A percentile compares a stretch with the other conserved stretches of the same genome.
phyloP scores from a whole-genome alignment of 2,329 filamentous ascomycete species.

The Stylonectria norvegica region DNA sequence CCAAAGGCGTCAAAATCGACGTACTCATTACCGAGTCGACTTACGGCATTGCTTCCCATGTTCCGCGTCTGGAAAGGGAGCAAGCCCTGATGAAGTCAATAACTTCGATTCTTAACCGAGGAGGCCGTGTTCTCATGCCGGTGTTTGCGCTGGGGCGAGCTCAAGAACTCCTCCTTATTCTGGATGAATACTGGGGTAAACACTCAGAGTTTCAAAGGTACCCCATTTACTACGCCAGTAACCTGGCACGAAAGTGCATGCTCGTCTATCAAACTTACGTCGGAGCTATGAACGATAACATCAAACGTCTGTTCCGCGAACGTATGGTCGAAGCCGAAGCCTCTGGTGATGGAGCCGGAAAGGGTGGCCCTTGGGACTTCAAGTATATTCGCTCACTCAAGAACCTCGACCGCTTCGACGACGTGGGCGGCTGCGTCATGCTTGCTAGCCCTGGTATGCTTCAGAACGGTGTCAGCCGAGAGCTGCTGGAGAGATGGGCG shows the following conservation, averaged over 20 bases:
- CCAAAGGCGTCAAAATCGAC: constrained; percentile 85
- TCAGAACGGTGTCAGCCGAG: constrained; percentile 90
- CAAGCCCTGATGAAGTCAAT: constrained; percentile 94
- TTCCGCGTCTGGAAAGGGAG: constrained; percentile 86
- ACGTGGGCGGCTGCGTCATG: constrained; percentile 94
- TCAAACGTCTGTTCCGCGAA: constrained; percentile 90
- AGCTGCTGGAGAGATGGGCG: constrained; percentile 91
- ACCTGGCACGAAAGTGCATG: constrained; percentile 95
- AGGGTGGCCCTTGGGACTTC: constrained; percentile 94
- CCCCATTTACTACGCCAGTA: constrained; percentile 96
- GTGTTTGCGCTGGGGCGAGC: constrained; percentile 93
- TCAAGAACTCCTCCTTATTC: constrained; percentile 87
- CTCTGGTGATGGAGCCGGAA: constrained; percentile 67
- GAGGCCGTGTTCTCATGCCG: constrained; percentile 88
- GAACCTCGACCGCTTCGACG: constrained; percentile 91
- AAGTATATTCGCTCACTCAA: constrained; percentile 89
- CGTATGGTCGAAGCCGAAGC: constrained; percentile 88
- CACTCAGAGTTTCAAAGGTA: constrained; percentile 85
- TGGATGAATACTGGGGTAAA: constrained; percentile 95
- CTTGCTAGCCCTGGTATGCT: constrained; percentile 97
- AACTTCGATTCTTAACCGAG: constrained; percentile 83
- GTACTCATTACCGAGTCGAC: constrained; percentile 97
- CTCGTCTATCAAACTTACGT: constrained; percentile 98
- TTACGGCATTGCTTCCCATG: constrained; percentile 91
- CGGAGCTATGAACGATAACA: constrained; percentile 98